Conservation (phyloP, 2,329 filamentous ascomycete genomes). For the Penicillium sp. region DNA sequence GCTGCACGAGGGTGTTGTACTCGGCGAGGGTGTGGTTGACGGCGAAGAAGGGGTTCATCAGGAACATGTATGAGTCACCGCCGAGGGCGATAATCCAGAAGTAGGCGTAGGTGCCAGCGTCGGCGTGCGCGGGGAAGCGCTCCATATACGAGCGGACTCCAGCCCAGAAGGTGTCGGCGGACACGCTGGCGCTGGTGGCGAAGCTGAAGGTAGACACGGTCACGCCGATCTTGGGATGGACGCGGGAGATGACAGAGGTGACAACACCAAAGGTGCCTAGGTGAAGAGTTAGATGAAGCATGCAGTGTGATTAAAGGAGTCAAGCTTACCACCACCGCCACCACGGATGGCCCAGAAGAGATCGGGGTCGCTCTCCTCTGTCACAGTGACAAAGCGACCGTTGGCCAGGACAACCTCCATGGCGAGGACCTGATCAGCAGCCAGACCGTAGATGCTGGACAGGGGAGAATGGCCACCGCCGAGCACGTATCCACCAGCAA, state of each 20-base stretch:
- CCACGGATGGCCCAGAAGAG: constrained; percentile 60
- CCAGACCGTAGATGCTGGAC: constrained; percentile 57
- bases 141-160: constrained; percentile 32
- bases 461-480: constrained; percentile 63
- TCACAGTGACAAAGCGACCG: constrained; percentile 32
- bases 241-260: constrained; percentile 31
- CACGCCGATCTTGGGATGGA: constrained; percentile 30
- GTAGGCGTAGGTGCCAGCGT: constrained; percentile 37
- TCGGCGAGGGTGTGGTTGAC: constrained; percentile 31
- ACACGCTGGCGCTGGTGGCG: constrained; percentile 24
- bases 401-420: constrained; percentile 30
- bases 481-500: constrained; percentile 62
- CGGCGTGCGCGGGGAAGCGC: constrained; percentile 28
- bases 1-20: constrained; percentile 29
- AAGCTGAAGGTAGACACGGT: constrained; percentile 34
- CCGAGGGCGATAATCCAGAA: constrained; percentile 32
- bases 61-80: constrained; percentile 32
- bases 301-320: neutral
- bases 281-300: neutral
- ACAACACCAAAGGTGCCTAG: constrained; percentile 36
- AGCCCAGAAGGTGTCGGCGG: constrained; percentile 31
- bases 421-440: constrained; percentile 31
- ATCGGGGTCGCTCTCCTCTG: constrained; percentile 51
- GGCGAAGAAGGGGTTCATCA: constrained; percentile 34
- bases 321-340: constrained; percentile 17